A percentile compares a stretch with the other conserved stretches of the same genome.
These are phyloP conservation scores for Monosporascus ibericus DNA, from an alignment of 2,329 filamentous ascomycete species.

Conservation along the genomic window DNA sequence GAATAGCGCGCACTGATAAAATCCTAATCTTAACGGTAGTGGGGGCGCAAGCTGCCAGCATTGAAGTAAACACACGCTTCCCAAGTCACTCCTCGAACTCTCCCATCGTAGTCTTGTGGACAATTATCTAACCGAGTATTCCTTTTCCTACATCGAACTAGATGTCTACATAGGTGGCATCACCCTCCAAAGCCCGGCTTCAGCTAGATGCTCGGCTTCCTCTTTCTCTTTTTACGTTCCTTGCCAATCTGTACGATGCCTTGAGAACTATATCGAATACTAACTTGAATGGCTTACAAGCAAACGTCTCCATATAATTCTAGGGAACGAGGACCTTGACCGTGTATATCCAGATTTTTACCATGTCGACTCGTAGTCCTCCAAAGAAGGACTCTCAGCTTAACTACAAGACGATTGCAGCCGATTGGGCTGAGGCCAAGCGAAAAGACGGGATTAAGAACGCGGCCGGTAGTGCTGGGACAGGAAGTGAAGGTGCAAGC, in stretches of 20 bases:
- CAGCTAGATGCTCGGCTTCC: too few species aligned
- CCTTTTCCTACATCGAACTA: too few species aligned
- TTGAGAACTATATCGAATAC: neutral
- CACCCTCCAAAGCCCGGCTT: neutral
- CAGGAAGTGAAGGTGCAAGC: slow-evolving; percentile 22
- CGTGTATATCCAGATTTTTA: slow-evolving; percentile 13
- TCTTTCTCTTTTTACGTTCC: neutral
- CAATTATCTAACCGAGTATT: too few species aligned
- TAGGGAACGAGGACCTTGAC: slow-evolving; percentile 28
- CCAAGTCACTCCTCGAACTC: too few species aligned
- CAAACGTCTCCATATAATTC: slow-evolving; percentile 24
- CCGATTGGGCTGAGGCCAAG: slow-evolving; percentile 49
- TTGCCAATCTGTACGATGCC: neutral
- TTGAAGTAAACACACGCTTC: too few species aligned
- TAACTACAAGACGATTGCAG: slow-evolving; percentile 48
- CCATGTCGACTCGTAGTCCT: slow-evolving; percentile 23
- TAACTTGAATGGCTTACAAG: neutral
- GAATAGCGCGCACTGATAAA: too few species aligned
- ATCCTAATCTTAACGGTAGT: too few species aligned
- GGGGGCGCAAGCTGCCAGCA: too few species aligned
- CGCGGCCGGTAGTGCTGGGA: slow-evolving; percentile 15
- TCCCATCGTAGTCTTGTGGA: too few species aligned
- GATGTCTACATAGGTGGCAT: too few species aligned
- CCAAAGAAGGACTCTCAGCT: slow-evolving; percentile 21
- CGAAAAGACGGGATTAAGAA: slow-evolving; percentile 39